Base-by-base conservation (phyloP, 306 rosid genomes). In the Malus sieversii region DNA sequence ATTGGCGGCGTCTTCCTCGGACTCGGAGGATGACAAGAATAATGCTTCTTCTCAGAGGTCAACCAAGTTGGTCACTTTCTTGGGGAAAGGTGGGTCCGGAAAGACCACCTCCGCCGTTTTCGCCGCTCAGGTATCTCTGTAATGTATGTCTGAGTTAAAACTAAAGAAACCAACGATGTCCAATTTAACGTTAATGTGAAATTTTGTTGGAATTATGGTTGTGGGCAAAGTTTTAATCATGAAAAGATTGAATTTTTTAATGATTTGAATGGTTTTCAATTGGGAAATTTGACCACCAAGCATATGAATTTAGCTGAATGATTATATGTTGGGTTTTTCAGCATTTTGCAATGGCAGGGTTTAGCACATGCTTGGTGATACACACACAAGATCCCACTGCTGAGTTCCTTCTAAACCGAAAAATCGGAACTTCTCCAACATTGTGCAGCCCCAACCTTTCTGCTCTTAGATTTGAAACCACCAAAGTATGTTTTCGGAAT, bases 51-150 rank as follows among this genome's bases (percentile, higher is more conserved):
- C 86, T 64, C 79, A 76, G 19, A 72, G 73, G 30, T 61, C 89
- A 15, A 83, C 93, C 5, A 84, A 90, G 71, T 78, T 92, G 84
- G 79, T 92, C 81, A 90, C 98, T 60, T 94, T 94, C 83, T 85
- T 94, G 70, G 98, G 98, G 38, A 92, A 94, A 84, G 98, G 98
- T 62, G 98, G 98, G 64, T 94, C 96, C 1, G 97, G 97, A 33
- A 94, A 94, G 83, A 94, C 98, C 69, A 83, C 96, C 20, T 87
- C 98, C 3, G 96, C 98, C 55, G 79, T 91, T 72, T 89, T 92
- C 80, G 96, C 97, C 23, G 98, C 97, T 67, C 95, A 91, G 95
- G 98, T 93, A 53, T 45, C 29, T 63, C 30, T 29, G 58, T 52
- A 60, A 63, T 78, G 42, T 35, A 9, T 12, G 18, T 69, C 11